Evolutionary conservation across 179 eudicot species (phyloP).

Genomic region (Silene vulgaris): DNA sequence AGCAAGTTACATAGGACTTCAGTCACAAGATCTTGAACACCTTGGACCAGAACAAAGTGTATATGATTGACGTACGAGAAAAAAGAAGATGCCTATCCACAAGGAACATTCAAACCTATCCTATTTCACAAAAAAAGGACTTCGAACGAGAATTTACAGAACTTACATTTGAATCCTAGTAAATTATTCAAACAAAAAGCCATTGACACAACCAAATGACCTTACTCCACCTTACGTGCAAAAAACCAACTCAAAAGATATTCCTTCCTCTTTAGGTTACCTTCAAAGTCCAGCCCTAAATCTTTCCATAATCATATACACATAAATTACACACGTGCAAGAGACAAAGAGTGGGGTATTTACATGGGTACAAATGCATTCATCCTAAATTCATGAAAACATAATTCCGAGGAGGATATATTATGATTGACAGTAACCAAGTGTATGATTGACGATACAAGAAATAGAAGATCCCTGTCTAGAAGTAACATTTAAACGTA

Average conservation of each 20-base stretch:
- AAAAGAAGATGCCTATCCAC: neutral
- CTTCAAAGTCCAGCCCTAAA: neutral
- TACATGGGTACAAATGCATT: neutral
- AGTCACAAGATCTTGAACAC: neutral
- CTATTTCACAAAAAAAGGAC: neutral
- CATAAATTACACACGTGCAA: neutral
- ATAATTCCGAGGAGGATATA: constrained; percentile 33
- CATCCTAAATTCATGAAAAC: constrained; percentile 2
- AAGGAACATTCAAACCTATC: neutral
- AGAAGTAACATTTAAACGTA: neutral
- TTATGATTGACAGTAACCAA: constrained; percentile 28
- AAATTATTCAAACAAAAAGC: neutral
- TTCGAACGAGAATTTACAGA: neutral
- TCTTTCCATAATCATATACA: neutral
- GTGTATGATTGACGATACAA: too few relatives aligned
- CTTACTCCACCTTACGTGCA: neutral
- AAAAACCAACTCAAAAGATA: neutral
- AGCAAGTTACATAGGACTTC: neutral
- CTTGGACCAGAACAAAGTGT: neutral
- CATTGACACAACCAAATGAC: neutral
- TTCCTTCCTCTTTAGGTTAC: neutral
- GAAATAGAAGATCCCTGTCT: too few relatives aligned
- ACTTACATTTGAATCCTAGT: neutral
- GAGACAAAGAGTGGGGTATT: neutral
- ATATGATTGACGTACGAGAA: neutral